Conservation (phyloP, 1,139 yeast species). For the Arxiozyma telluris region DNA sequence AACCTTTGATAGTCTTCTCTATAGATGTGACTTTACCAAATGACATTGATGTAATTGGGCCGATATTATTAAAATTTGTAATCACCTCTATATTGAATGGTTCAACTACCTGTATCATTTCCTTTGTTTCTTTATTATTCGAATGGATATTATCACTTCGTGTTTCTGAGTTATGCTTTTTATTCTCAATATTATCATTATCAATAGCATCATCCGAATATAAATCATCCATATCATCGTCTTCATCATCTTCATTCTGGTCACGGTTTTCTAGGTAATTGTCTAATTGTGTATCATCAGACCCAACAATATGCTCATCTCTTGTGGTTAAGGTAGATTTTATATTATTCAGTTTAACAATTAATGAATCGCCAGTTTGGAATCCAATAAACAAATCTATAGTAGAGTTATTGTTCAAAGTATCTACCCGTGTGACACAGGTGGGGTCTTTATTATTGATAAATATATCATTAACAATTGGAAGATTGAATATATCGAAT, state of each 20-base stretch:
- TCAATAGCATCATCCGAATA: conserved; percentile 29
- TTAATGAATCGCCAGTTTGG: conserved; percentile 27
- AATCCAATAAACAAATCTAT: conserved; percentile 26
- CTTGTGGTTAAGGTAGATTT: conserved; percentile 24
- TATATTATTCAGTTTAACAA: conserved; percentile 25
- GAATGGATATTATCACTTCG: neutral
- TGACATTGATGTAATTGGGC: conserved; percentile 67
- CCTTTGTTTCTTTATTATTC: conserved; percentile 23
- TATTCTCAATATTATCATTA: conserved; percentile 20
- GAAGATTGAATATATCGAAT: conserved; percentile 24
- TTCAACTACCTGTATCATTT: conserved; percentile 27
- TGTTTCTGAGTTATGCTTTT: neutral
- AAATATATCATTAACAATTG: conserved; percentile 27
- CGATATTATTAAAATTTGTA: conserved; percentile 56
- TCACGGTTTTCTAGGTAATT: neutral
- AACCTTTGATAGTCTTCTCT: conserved; percentile 48
- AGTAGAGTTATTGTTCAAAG: conserved; percentile 9
- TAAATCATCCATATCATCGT: conserved; percentile 27
- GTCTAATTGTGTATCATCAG: neutral
- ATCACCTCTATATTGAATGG: conserved; percentile 37
- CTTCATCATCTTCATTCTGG: conserved; percentile 12
- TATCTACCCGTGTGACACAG: conserved; percentile 18
- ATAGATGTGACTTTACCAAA: conserved; percentile 52
- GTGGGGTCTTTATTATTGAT: conserved; percentile 21
- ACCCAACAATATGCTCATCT: conserved; percentile 10